Evolutionary conservation across 1,139 yeast species (phyloP).

Genomic region (Lodderomyces beijingensis): DNA sequence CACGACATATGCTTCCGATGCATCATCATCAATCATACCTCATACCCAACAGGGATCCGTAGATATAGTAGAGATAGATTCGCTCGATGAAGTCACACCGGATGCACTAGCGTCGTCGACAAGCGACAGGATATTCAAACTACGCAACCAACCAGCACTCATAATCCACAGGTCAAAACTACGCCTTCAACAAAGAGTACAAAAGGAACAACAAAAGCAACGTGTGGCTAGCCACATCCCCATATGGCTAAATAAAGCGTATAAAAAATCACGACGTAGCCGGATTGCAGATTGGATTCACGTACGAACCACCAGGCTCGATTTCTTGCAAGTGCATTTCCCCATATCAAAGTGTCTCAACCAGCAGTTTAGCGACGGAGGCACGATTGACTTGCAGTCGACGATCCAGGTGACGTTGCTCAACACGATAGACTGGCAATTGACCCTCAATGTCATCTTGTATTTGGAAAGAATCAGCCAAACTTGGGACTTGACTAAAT

Average conservation of each 20-base stretch:
- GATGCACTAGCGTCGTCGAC: too few relatives aligned
- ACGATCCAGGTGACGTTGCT: conserved; percentile 6
- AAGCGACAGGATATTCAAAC: conserved; percentile 7
- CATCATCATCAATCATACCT: too few relatives aligned
- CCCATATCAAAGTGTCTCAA: conserved; percentile 13
- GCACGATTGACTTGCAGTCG: conserved; percentile 9
- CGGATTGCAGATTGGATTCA: conserved; percentile 3
- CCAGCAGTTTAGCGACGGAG: conserved; percentile 12
- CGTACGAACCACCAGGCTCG: background rate
- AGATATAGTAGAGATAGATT: too few relatives aligned
- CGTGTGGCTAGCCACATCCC: too few relatives aligned
- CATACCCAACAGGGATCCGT: too few relatives aligned
- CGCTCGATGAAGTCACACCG: too few relatives aligned
- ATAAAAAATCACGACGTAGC: too few relatives aligned
- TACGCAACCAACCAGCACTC: conserved; percentile 4
- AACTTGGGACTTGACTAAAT: conserved; percentile 9
- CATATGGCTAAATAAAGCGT: too few relatives aligned
- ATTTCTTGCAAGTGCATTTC: conserved; percentile 2
- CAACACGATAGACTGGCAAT: conserved; percentile 9
- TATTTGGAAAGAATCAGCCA: conserved; percentile 9
- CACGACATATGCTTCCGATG: too few relatives aligned
- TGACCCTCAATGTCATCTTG: conserved; percentile 10
- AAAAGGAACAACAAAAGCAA: too few relatives aligned
- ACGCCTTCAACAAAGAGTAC: background rate
- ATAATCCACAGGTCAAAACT: conserved; percentile 6